Percentiles rank a stretch among this genome's conserved stretches.
Evolutionary conservation across 2,329 filamentous ascomycete genomes (phyloP).

Genomic region (Xylaria sp.): DNA sequence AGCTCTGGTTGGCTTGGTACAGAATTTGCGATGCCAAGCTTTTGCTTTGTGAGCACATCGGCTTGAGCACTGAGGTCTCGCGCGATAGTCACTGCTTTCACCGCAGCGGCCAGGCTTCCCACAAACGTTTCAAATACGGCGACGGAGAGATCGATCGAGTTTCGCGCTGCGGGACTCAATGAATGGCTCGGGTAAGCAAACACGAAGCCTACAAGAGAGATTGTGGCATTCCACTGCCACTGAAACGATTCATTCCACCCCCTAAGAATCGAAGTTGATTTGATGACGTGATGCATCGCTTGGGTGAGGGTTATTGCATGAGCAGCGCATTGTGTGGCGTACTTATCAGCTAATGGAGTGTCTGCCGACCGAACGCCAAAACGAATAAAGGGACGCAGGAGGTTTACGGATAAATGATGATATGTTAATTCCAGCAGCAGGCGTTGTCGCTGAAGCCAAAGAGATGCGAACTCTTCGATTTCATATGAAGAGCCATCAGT

Average conservation of each 20-base stretch:
- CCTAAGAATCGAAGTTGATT: constrained; percentile 47
- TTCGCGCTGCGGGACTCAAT: constrained; percentile 12
- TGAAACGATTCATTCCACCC: constrained; percentile 55
- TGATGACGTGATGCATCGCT: constrained; percentile 52
- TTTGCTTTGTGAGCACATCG: not conserved
- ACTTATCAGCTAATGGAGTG: constrained; percentile 15
- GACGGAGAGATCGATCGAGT: constrained; percentile 25
- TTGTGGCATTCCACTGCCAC: constrained; percentile 55
- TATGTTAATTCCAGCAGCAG: constrained; percentile 55
- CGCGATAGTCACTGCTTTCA: not conserved
- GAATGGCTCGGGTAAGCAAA: constrained; percentile 29
- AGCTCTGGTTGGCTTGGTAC: not conserved
- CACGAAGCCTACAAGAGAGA: constrained; percentile 37
- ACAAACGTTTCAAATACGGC: constrained; percentile 34
- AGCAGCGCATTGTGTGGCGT: constrained; percentile 36
- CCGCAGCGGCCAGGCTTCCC: constrained; percentile 22
- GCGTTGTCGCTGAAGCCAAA: constrained; percentile 56
- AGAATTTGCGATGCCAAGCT: not conserved
- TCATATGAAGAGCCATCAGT: constrained; percentile 48
- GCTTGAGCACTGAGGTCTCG: not conserved
- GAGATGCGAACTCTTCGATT: constrained; percentile 51
- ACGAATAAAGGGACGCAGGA: constrained; percentile 54
- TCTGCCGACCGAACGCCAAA: constrained; percentile 42
- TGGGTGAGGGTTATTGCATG: constrained; percentile 52
- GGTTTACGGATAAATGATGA: constrained; percentile 51